Base-by-base conservation (phyloP, 768 basidiomycete genomes). In the Rubroboletus pulcherrimus region DNA sequence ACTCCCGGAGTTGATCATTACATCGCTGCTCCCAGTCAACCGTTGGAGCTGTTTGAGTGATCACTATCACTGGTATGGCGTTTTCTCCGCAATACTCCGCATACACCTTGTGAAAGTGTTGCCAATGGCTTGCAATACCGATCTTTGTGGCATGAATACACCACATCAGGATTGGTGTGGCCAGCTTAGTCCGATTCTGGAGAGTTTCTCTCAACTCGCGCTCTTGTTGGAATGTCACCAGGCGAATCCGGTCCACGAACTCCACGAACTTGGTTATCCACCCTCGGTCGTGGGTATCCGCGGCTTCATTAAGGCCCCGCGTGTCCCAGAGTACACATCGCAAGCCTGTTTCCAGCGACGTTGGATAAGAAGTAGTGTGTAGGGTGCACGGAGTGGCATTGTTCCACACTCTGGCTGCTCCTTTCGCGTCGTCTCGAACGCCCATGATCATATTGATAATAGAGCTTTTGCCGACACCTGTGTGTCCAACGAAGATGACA, bases 401-500 rank as follows among this genome's bases (percentile, higher is more conserved):
- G 37, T 54, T 55, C 21, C 67, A 61, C 42, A 66, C 67, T 17
- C n/a, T 10, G 44, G 66, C 66, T 12, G 56, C 51, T 7, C 3
- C 17, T 7, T 8, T 0, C 35, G 50, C 10, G 0, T 24, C n/a
- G 19, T 68, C 66, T 37, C 1, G n/a, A 19, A 39, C 8, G 10
- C 49, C 51, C 34, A 41, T 58, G 56, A 67, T 44, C 66, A 67
- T 69, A 29, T 67, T 67, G 49, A 64, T 55, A 24, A 67, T 46
- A 1, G 67, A 39, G 45, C 66, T 67, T 44, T 67, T 67, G 5
- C 66, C 66, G 37, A 64, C 57, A 2, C 66, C 66, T 37, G 66
- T 67, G 43, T 62, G 62, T 26, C 66, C 66, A 31, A 58, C 67
- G 17, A 67, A 59, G 15, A 67, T 35, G 42, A 67, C 51, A 15